Percentiles rank a stretch among this genome's conserved stretches.
Evolutionary conservation across 2,329 filamentous ascomycete species (phyloP).

Genomic region (Apiospora sp.): DNA sequence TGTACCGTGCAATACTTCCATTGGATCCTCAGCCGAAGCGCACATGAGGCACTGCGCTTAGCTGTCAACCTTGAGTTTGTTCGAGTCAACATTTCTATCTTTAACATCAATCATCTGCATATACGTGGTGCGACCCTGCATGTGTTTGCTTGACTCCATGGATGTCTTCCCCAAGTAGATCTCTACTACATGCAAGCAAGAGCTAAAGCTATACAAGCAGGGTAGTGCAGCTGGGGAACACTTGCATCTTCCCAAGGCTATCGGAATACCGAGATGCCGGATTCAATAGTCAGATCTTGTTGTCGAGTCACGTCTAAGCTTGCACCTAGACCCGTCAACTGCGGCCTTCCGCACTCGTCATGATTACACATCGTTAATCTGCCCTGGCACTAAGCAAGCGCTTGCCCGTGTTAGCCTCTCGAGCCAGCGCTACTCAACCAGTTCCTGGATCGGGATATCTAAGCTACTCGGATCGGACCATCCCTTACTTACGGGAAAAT

Average conservation of each 20-base stretch:
- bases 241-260: not conserved
- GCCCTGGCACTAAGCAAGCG: constrained; percentile 6
- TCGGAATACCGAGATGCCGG: not conserved
- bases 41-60: not conserved
- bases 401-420: not conserved
- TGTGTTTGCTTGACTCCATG: not conserved
- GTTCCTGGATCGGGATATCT: not conserved
- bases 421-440: constrained; percentile 2
- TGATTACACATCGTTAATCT: not conserved
- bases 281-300: not conserved
- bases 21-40: constrained; percentile 1
- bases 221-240: not conserved
- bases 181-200: not conserved
- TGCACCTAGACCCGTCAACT: not conserved
- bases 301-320: not conserved
- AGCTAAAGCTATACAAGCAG: not conserved
- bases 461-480: constrained; percentile 10
- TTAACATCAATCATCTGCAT: not conserved
- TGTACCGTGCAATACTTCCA: not conserved
- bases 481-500: not conserved
- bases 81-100: not conserved
- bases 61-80: not conserved
- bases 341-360: not conserved
- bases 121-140: not conserved
- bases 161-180: not conserved